phyloP scores from a whole-genome alignment of 2,329 filamentous ascomycete genomes.

The Domatiomyces catenatus region DNA sequence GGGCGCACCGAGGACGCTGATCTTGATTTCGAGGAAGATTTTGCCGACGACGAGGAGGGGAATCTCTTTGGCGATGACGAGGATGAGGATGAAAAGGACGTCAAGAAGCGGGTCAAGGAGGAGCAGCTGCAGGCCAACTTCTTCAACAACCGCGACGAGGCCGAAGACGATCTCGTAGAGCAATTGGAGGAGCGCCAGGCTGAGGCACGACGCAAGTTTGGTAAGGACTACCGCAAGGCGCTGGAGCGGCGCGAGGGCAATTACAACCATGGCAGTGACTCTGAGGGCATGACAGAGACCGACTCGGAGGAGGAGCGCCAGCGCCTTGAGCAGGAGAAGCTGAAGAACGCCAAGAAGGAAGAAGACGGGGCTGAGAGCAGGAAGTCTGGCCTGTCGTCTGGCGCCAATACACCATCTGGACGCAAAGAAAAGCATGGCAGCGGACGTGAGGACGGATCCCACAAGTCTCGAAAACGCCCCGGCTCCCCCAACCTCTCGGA shows the following conservation, averaged over 20 bases:
- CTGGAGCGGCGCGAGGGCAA: constrained; percentile 76
- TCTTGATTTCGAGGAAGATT: constrained; percentile 57
- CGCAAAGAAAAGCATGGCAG: constrained; percentile 34
- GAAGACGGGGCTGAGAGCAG: constrained; percentile 32
- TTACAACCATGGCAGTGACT: constrained; percentile 66
- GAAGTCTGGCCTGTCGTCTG: constrained; percentile 44
- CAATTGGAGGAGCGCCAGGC: constrained; percentile 47
- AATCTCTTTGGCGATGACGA: constrained; percentile 52
- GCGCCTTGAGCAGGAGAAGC: constrained; percentile 43
- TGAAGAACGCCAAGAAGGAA: constrained; percentile 34
- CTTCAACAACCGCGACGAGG: constrained; percentile 40
- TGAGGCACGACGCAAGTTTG: constrained; percentile 51
- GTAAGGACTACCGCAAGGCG: constrained; percentile 65
- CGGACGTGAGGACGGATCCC: constrained; percentile 34
- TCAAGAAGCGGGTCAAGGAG: constrained; percentile 56
- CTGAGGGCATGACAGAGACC: constrained; percentile 21
- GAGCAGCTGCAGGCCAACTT: constrained; percentile 79
- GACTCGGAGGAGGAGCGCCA: constrained; percentile 41
- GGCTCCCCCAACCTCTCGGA: constrained; percentile 81
- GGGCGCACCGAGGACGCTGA: constrained; percentile 40
- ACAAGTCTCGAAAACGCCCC: constrained; percentile 58
- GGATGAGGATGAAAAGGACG: constrained; percentile 60
- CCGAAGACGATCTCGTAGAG: constrained; percentile 49
- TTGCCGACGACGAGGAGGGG: constrained; percentile 78
- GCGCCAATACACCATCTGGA: constrained; percentile 51